Conservation (phyloP, 148 eudicot genomes). For the Rhododendron henanense region DNA sequence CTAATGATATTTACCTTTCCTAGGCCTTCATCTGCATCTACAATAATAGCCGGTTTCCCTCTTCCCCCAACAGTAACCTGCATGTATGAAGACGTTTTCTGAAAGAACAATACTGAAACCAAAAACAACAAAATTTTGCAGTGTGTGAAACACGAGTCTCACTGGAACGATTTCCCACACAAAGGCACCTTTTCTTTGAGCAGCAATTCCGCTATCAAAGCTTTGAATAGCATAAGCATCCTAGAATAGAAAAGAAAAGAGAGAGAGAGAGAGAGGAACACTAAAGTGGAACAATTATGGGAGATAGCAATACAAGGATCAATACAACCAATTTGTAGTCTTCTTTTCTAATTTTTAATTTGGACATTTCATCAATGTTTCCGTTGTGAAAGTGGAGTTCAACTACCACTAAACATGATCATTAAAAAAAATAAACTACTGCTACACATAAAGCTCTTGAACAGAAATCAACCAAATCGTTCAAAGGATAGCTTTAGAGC, state of each 20-base stretch:
- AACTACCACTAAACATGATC: background rate
- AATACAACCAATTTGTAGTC: background rate
- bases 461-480: background rate
- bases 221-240: conserved; percentile 89
- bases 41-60: conserved; percentile 49
- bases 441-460: background rate
- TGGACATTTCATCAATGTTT: background rate
- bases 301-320: background rate
- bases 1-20: conserved; percentile 43
- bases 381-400: background rate
- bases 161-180: conserved; percentile 94
- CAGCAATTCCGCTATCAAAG: conserved; percentile 81
- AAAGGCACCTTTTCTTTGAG: conserved; percentile 76
- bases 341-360: background rate
- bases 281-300: background rate
- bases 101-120: background rate
- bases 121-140: background rate
- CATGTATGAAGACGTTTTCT: background rate
- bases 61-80: conserved; percentile 67
- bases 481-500: background rate
- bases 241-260: conserved; percentile 19
- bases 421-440: background rate
- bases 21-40: conserved; percentile 80
- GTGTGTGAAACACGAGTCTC: conserved; percentile 18
- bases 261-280: background rate